Conservation (phyloP, 441 rosid species). For the Gossypium schwendimanii region DNA sequence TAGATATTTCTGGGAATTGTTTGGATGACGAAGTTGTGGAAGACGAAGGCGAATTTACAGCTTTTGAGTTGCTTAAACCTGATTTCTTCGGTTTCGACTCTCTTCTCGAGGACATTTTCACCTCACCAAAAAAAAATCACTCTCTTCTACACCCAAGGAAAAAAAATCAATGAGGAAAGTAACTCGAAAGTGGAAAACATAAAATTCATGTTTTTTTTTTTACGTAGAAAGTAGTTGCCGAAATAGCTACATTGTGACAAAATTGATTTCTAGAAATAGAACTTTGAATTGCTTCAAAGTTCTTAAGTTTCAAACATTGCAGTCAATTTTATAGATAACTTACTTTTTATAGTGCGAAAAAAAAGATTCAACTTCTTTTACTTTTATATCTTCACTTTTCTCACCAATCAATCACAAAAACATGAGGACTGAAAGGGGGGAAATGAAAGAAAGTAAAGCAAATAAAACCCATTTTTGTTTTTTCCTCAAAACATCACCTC, state of each 20-base stretch:
- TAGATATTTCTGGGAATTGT: slow-evolving; percentile 61
- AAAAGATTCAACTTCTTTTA: not conserved
- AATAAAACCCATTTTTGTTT: too few relatives aligned
- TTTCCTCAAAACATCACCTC: too few relatives aligned
- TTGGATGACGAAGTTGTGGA: slow-evolving; percentile 90
- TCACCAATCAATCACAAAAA: not conserved
- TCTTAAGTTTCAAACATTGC: not conserved
- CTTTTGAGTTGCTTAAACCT: slow-evolving; percentile 38
- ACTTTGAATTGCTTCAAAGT: not conserved
- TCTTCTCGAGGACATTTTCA: slow-evolving; percentile 65
- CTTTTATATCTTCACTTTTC: slow-evolving; percentile 13
- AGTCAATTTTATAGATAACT: not conserved
- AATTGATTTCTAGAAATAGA: not conserved
- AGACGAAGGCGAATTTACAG: slow-evolving; percentile 73
- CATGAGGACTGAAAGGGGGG: too few relatives aligned
- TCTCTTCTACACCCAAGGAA: slow-evolving; percentile 9
- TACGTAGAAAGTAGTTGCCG: not conserved
- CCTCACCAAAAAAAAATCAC: slow-evolving; percentile 16
- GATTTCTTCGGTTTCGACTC: slow-evolving; percentile 54
- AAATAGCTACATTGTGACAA: not conserved
- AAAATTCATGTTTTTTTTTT: too few relatives aligned
- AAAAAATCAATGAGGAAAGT: not conserved
- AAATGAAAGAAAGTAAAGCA: too few relatives aligned
- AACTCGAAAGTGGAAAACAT: not conserved
- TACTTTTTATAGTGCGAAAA: not conserved